phyloP scores from a whole-genome alignment of 2,329 filamentous ascomycete genomes.

The Eutypa lata region DNA sequence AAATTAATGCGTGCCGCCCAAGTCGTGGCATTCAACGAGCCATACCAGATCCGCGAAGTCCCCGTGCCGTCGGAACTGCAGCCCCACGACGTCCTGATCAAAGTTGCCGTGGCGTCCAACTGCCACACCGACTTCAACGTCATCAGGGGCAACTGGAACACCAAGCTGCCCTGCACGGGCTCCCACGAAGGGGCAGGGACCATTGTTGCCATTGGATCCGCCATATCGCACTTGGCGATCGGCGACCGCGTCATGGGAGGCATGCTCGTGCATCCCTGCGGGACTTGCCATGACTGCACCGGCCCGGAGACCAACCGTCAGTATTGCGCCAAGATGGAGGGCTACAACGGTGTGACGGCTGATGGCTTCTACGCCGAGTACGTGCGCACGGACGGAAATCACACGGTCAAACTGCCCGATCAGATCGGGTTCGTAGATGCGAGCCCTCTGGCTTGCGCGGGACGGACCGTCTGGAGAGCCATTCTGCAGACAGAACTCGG shows the following conservation, averaged over 20 bases:
- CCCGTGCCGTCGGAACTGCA: too few relatives aligned
- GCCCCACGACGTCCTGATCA: too few relatives aligned
- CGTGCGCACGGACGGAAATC: not conserved
- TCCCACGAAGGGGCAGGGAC: not conserved
- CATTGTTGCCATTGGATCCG: not conserved
- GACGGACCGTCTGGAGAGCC: slow-evolving; percentile 7
- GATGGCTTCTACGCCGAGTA: not conserved
- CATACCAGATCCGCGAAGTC: too few relatives aligned
- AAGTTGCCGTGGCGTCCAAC: too few relatives aligned
- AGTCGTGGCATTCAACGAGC: not conserved
- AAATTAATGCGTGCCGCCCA: not conserved
- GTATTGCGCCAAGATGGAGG: not conserved
- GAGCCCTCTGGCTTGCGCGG: slow-evolving; percentile 6
- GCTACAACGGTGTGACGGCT: not conserved
- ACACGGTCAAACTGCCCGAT: too few relatives aligned
- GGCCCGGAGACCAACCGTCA: not conserved
- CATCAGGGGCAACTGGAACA: too few relatives aligned
- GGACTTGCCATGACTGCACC: not conserved
- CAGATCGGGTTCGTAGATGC: too few relatives aligned
- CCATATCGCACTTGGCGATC: not conserved
- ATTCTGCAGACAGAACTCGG: not conserved
- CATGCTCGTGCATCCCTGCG: not conserved
- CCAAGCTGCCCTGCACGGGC: too few relatives aligned
- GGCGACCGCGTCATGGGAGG: not conserved
- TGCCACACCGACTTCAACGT: too few relatives aligned